Base-by-base conservation (phyloP, 352 stramenopile genomes). In the Phytophthora hybrid region DNA sequence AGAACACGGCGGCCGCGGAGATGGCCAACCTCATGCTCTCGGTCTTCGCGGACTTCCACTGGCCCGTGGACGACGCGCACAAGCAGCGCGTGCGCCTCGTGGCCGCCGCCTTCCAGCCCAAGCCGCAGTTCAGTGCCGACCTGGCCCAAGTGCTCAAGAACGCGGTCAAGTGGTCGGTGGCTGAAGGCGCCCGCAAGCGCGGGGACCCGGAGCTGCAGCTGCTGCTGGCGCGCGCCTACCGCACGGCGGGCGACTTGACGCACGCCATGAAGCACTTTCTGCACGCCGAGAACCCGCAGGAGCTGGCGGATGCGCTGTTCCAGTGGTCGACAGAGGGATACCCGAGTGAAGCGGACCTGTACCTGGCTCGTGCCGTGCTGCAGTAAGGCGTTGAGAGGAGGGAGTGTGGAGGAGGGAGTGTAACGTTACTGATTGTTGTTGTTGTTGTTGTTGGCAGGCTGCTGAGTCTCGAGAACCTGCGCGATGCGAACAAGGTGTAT, bases 391-490 rank as follows among this genome's bases (percentile, higher is more conserved):
- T 44, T 32, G 41, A 23, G 4, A 46, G 1, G 37, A 46, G 37
- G 37, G 18, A 39, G 23, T 65, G 55, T 44, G 19, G 14, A 52
- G 60, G 7, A 59, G 47, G 63, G 34, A 72, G 44, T 55, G 61
- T 26, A 26, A 26, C 23, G 23, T 26, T 66, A 9, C 18, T 61
- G 51, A 4, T 52, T 39, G 37, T 16, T 44, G 37, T 6, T 46
- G 37, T 18, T 44, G 37, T 16, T 44, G 34, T 44, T 41, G 34
- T 2, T 18, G 65, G 18, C 57, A 96, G 90, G 69, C 60, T 97
- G 26, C 49, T 94, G 61, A 93, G 85, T 56, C 65, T 96, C 31
- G 87, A 97, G 72, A 97, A 97, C 70, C 66, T 97, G n/a, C 85
- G 89, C 13, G 91, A 97, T 47, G 89, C 91, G 6, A 96, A 97